Base-by-base conservation (phyloP, 108 stramenopile species). In the Mayamaea pseudoterrestris region DNA sequence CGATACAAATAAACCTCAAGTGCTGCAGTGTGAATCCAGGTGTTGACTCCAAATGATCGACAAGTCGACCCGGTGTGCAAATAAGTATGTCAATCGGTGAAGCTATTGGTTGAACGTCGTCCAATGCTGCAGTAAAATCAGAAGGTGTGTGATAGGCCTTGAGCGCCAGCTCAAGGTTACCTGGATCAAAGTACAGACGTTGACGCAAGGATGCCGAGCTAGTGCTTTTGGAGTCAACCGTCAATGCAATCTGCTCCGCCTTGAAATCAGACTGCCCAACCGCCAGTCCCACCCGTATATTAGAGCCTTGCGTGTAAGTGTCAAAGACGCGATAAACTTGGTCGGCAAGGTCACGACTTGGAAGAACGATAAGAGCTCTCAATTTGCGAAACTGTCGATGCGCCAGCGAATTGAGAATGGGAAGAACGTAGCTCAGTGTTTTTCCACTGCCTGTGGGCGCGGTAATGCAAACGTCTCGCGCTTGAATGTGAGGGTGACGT, bases 1-100 rank as follows among this genome's bases (percentile, higher is more conserved):
- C 96, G 45, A 97, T 66, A 16, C 95, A 83, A 24, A 97, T 68
- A 58, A 80, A 97, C 31, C 71, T 52, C 41, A 95, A 66, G 55
- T 94, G 90, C 53, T 91, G 80, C 52, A 95, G 60, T 27, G 91
- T 84, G 58, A 97, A 94, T 9, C 96, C 96, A 1, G 89, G 92
- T 22, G 92, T 95, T 35, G 69, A 58, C 54, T 91, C 88, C 34
- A 95, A 57, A 65, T 93, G 93, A 60, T 96, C 93, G 25, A 95
- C 60, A 46, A 95, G 61, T 21, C 93, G 65, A 5, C 95, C 96
- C 13, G 96, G 96, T 30, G 96, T 98, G 5, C 83, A 77, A n/a
- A 98, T 87, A 29, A 97, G 66, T 29, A 96, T 76, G 60, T 98
- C 96, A 14, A 94, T 80, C 5, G 68, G n/a, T n/a, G 53, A 23